These are phyloP conservation scores for Alternaria solani DNA, from an alignment of 2,329 filamentous ascomycete genomes.

Conservation along the genomic window DNA sequence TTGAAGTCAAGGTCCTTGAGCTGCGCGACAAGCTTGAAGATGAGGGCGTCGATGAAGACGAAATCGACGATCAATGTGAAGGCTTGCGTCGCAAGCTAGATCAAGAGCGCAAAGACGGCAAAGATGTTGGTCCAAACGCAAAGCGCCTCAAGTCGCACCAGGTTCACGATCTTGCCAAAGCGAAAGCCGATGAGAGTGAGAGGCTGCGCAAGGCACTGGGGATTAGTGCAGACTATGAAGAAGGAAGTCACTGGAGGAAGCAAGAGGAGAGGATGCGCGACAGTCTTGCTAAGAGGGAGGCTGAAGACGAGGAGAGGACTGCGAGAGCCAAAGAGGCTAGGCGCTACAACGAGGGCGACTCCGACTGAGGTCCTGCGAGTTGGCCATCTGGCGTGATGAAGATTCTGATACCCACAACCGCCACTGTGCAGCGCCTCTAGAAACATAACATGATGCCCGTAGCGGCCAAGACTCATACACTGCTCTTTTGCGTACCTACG, in stretches of 20 bases:
- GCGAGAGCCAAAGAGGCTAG: conserved; percentile 36
- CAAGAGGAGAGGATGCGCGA: conserved; percentile 74
- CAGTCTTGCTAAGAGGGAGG: conserved; percentile 51
- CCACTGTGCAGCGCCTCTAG: neutral
- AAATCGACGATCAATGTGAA: conserved; percentile 82
- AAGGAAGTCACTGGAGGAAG: conserved; percentile 84
- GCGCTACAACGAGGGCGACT: conserved; percentile 38
- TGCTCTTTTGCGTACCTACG: neutral
- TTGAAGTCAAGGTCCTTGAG: conserved; percentile 94
- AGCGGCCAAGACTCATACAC: neutral
- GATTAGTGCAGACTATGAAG: conserved; percentile 84
- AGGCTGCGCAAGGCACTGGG: conserved; percentile 84
- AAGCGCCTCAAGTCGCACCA: conserved; percentile 85
- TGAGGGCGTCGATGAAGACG: conserved; percentile 84
- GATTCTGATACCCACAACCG: conserved; percentile 2
- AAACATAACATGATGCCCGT: neutral
- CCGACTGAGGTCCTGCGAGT: conserved; percentile 31
- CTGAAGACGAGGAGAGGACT: conserved; percentile 43
- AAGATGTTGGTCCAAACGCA: conserved; percentile 48
- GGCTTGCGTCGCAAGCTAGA: conserved; percentile 70
- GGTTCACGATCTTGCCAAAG: conserved; percentile 93
- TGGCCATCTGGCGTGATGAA: neutral
- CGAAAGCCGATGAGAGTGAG: conserved; percentile 96
- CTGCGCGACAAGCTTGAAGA: conserved; percentile 91
- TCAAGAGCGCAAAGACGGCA: conserved; percentile 52